Percentiles rank a stretch among this genome's conserved stretches.
Conservation (phyloP, 306 rosid species). For the Heteromeles arbutifolia region DNA sequence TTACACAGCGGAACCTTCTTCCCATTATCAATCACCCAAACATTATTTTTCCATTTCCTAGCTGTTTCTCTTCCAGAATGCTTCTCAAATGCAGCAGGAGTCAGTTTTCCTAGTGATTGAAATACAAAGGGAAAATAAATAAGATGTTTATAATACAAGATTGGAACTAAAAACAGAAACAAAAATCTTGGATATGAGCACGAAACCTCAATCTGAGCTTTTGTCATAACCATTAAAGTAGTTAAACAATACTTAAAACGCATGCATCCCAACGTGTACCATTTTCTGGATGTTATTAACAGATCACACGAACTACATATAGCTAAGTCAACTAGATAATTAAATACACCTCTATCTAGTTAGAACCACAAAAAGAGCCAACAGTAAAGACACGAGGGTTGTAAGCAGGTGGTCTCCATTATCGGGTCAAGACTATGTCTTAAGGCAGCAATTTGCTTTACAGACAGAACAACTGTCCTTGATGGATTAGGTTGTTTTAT, state of each 20-base stretch:
- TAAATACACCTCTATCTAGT: neutral
- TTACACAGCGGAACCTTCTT: constrained; percentile 84
- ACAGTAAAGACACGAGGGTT: neutral
- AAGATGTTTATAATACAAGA: constrained; percentile 14
- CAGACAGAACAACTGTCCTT: constrained; percentile 4
- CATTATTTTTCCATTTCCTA: constrained; percentile 94
- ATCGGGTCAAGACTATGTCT: neutral
- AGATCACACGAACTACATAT: neutral
- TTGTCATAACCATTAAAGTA: constrained; percentile 8
- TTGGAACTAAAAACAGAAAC: neutral
- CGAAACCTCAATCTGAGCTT: neutral
- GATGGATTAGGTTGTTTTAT: neutral
- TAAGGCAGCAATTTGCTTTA: constrained; percentile 5
- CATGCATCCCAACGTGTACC: neutral
- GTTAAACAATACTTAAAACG: neutral
- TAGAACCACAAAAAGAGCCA: neutral
- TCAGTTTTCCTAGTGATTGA: constrained; percentile 57
- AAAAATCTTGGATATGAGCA: constrained; percentile 3
- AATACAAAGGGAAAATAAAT: constrained; percentile 2
- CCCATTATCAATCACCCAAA: constrained; percentile 85
- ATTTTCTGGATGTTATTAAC: neutral
- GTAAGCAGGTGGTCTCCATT: neutral
- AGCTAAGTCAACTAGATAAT: neutral
- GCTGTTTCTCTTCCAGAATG: constrained; percentile 98
- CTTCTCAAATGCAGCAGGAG: constrained; percentile 93